Evolutionary conservation across 2,329 filamentous ascomycete genomes (phyloP).

Genomic region (Diaporthe sp.): DNA sequence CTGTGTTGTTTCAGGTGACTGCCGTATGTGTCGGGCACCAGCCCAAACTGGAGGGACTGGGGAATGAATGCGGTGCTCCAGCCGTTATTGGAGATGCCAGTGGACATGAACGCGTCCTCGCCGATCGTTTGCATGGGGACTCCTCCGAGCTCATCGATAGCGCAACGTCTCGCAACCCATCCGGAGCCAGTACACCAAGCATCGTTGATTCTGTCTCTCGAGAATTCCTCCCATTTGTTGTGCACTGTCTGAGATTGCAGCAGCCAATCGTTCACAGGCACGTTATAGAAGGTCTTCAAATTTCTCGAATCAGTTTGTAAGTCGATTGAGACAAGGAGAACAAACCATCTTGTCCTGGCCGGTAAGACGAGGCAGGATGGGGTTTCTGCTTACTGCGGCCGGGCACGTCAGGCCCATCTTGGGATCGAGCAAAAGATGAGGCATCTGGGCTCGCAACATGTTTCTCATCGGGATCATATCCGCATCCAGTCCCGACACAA

Average conservation of each 20-base stretch:
- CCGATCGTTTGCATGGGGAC: slow-evolving; percentile 72
- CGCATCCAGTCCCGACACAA: slow-evolving; percentile 74
- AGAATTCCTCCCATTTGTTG: slow-evolving; percentile 24
- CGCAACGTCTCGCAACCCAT: slow-evolving; percentile 70
- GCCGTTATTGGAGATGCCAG: slow-evolving; percentile 69
- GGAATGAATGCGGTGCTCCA: slow-evolving; percentile 74
- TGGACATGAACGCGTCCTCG: slow-evolving; percentile 73
- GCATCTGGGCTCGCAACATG: slow-evolving; percentile 72
- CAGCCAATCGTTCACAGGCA: slow-evolving; percentile 68
- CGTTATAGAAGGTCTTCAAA: slow-evolving; percentile 70
- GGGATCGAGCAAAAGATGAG: slow-evolving; percentile 70
- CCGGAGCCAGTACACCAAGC: slow-evolving; percentile 78
- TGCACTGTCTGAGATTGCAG: slow-evolving; percentile 39
- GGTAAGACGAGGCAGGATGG: no score
- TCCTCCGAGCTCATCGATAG: slow-evolving; percentile 72
- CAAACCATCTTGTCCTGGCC: background rate
- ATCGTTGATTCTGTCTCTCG: slow-evolving; percentile 49
- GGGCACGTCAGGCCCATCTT: slow-evolving; percentile 73
- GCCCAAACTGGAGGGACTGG: slow-evolving; percentile 72
- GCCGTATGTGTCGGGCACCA: slow-evolving; percentile 69
- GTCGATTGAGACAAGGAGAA: background rate
- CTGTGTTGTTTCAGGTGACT: slow-evolving; percentile 71
- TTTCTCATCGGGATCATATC: slow-evolving; percentile 77
- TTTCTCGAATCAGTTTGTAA: slow-evolving; percentile 4
- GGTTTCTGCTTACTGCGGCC: slow-evolving; percentile 58